These are phyloP conservation scores for Pisolithus marmoratus DNA, from an alignment of 768 basidiomycete genomes.

Conservation along the genomic window DNA sequence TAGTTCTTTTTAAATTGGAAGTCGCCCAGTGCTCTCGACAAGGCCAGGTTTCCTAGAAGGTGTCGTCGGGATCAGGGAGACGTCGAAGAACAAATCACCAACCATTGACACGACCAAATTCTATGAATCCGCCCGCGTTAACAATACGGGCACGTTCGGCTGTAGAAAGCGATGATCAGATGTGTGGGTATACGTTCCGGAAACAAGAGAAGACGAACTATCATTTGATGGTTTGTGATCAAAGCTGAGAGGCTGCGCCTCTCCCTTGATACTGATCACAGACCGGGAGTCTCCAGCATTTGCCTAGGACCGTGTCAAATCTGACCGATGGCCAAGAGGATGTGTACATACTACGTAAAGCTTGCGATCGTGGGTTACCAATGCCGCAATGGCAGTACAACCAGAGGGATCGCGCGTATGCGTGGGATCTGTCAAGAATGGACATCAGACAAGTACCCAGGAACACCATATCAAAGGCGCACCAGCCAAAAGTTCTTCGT, in stretches of 20 bases:
- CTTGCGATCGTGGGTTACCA: constrained; percentile 72
- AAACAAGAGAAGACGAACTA: constrained; percentile 40
- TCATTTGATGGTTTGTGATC: constrained; percentile 95
- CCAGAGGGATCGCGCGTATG: constrained; percentile 92
- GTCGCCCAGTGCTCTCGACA: constrained; percentile 93
- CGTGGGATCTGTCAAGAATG: constrained; percentile 56
- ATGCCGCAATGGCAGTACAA: constrained; percentile 88
- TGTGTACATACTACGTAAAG: constrained; percentile 60
- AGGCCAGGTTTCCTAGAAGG: constrained; percentile 79
- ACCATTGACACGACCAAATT: constrained; percentile 97
- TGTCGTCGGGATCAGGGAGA: not conserved
- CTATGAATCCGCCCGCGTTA: constrained; percentile 91
- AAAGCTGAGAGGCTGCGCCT: constrained; percentile 82
- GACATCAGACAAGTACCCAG: not conserved
- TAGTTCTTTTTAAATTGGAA: constrained; percentile 99
- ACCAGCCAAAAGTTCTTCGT: constrained; percentile 90
- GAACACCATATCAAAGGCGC: constrained; percentile 19
- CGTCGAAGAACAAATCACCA: constrained; percentile 8
- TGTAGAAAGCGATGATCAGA: constrained; percentile 24
- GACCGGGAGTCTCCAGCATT: constrained; percentile 97
- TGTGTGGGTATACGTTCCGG: not conserved
- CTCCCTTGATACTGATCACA: constrained; percentile 79
- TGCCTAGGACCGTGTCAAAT: constrained; percentile 50
- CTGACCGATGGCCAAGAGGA: not conserved
- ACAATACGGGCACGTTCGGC: constrained; percentile 83